A percentile compares a stretch with the other conserved stretches of the same genome.
Conservation (phyloP, 2,329 filamentous ascomycete species). For the Penicillium sp. region DNA sequence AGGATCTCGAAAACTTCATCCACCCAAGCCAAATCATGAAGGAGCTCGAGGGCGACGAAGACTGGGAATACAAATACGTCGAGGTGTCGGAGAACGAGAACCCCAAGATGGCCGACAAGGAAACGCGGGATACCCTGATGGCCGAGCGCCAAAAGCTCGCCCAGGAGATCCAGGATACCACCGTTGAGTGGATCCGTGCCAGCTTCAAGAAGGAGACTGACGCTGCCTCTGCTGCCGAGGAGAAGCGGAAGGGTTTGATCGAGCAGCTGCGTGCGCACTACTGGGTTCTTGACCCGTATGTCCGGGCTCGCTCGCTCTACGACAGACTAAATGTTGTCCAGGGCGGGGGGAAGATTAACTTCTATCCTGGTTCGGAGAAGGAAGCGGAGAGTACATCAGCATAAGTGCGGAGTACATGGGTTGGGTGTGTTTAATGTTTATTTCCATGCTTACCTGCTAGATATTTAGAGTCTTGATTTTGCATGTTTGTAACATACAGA, state of each 20-base stretch:
- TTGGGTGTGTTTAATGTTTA: background rate
- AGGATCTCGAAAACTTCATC: constrained; percentile 78
- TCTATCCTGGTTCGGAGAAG: constrained; percentile 56
- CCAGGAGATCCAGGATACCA: constrained; percentile 69
- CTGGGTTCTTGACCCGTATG: constrained; percentile 84
- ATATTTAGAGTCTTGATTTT: background rate
- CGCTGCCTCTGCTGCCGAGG: constrained; percentile 52
- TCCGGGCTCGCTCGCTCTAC: constrained; percentile 79
- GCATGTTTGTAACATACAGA: constrained; percentile 13
- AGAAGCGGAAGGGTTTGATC: constrained; percentile 61
- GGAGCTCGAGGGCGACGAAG: constrained; percentile 81
- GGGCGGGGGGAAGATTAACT: constrained; percentile 65
- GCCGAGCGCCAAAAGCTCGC: constrained; percentile 64
- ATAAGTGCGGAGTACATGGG: background rate
- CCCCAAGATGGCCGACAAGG: constrained; percentile 65
- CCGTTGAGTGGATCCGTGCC: constrained; percentile 69
- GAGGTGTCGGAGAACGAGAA: constrained; percentile 79
- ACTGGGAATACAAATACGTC: constrained; percentile 78
- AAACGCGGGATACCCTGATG: constrained; percentile 62
- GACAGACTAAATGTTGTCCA: constrained; percentile 75
- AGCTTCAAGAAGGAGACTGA: constrained; percentile 45
- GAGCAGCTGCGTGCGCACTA: constrained; percentile 69
- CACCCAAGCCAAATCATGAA: constrained; percentile 67
- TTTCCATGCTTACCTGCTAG: background rate
- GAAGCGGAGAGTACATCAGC: constrained; percentile 2